Percentiles rank a stretch among this genome's conserved stretches.
phyloP scores from a whole-genome alignment of 1,139 yeast species.

The Geotrichum histeridarum region DNA sequence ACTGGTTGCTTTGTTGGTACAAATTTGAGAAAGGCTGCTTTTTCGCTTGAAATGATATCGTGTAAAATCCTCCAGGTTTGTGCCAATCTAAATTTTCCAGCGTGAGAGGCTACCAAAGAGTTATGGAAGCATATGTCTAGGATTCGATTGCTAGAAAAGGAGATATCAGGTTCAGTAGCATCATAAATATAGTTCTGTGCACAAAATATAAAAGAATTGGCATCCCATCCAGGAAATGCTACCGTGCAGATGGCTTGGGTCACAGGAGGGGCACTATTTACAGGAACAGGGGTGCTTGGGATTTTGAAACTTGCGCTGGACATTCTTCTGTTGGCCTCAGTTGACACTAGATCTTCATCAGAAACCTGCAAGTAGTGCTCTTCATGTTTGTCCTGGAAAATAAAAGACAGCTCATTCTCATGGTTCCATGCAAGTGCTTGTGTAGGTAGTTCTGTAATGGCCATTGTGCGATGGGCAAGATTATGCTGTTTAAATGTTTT shows the following conservation, averaged over 20 bases:
- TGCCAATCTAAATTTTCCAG: slow-evolving; percentile 51
- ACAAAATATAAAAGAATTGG: slow-evolving; percentile 29
- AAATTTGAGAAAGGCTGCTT: slow-evolving; percentile 23
- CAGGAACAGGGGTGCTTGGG: slow-evolving; percentile 7
- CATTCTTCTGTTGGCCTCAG: slow-evolving; percentile 4
- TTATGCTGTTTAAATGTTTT: slow-evolving; percentile 53
- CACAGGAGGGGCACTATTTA: slow-evolving; percentile 1
- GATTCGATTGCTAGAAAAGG: slow-evolving; percentile 41
- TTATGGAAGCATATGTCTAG: slow-evolving; percentile 55
- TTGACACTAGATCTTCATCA: slow-evolving; percentile 7
- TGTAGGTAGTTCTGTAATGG: slow-evolving; percentile 51
- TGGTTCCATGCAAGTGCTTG: slow-evolving; percentile 57
- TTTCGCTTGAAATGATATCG: slow-evolving; percentile 49
- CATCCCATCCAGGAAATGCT: slow-evolving; percentile 32
- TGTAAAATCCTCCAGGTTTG: slow-evolving; percentile 69
- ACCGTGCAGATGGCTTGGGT: slow-evolving; percentile 26
- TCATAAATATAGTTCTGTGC: slow-evolving; percentile 33
- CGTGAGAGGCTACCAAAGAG: slow-evolving; percentile 54
- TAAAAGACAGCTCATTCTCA: slow-evolving; percentile 47
- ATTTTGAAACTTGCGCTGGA: not conserved
- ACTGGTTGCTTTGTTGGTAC: slow-evolving; percentile 18
- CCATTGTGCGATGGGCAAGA: slow-evolving; percentile 46
- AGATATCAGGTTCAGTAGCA: slow-evolving; percentile 21
- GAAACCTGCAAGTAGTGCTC: slow-evolving; percentile 14
- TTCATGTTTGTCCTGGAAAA: slow-evolving; percentile 45